Base-by-base conservation (phyloP, 176 grass and related monocot genomes). In the Areca catechu region DNA sequence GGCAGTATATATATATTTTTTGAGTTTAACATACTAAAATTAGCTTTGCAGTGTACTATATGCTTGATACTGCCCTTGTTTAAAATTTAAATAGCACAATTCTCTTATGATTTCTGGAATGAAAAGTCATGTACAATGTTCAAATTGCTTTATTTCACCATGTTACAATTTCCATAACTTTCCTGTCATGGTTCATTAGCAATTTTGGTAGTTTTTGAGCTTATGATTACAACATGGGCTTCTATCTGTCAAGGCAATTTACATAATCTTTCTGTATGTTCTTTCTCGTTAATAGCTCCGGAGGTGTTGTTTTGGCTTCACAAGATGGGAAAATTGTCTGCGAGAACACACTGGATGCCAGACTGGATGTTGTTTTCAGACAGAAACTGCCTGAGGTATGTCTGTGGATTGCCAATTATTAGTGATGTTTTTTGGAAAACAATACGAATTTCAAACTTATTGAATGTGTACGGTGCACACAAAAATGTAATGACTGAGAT, bases 321-420 rank as follows among this genome's bases (percentile, higher is more conserved):
- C 77, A 54, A 67, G 79, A 86, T 76, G 85, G 90, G 49, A 96
- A 87, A 80, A 96, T 96, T 9, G 91, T 96, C 29, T 84, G 62
- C 16, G 86, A 90, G 59, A 90, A 96, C 71, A 96, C 86, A 51
- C 76, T 96, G 51, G 91, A 96, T 87, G 77, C 91, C 71, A 87
- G 86, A 62, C 69, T 96, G 19, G 80, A 90, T 68, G 63, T 90
- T 51, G 77, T 71, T 20, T 96, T 90, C 34, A 69, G 86, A 68
- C 84, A 87, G 83, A 96, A 96, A 74, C 75, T 96, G 49, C 91
- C 86, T 9, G 83, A 90, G 86, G 91, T 90, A 66, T 24, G 4
- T n/a, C 16, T 6, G 50, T 15, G 20, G 48, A 72, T n/a, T 62
- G n/a, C 19, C 24, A 29, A 63, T 49, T 63, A 55, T 58, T 15